These are phyloP conservation scores for Colletotrichum costaricense DNA, from an alignment of 2,329 filamentous ascomycete genomes.

Conservation along the genomic window DNA sequence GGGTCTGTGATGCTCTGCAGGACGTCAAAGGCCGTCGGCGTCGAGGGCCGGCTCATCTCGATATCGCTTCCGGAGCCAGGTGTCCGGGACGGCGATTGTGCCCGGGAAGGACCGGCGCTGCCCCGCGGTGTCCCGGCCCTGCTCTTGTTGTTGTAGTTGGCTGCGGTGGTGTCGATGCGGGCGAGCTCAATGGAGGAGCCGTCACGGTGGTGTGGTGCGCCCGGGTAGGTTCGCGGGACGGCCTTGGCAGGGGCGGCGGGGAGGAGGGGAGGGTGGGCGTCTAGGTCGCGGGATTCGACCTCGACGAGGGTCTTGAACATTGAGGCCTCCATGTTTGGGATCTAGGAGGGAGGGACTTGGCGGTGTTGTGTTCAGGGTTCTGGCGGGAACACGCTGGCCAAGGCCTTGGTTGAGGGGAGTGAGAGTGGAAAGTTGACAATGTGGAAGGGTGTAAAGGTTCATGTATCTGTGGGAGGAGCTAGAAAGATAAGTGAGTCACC, in stretches of 20 bases:
- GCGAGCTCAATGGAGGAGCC: constrained; percentile 43
- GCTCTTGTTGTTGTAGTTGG: constrained; percentile 3
- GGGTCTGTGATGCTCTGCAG: constrained; percentile 69
- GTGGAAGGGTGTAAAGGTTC: not conserved
- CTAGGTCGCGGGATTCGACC: constrained; percentile 42
- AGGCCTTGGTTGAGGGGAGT: not conserved
- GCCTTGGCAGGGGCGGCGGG: constrained; percentile 47
- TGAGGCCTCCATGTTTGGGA: constrained; percentile 46
- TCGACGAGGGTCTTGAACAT: constrained; percentile 47
- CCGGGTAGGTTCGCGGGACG: constrained; percentile 52
- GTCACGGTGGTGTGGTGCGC: constrained; percentile 47
- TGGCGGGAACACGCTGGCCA: not conserved
- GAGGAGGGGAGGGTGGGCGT: constrained; percentile 37
- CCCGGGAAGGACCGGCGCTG: not conserved
- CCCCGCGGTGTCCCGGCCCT: not conserved
- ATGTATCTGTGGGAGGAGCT: not conserved
- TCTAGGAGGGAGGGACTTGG: not conserved
- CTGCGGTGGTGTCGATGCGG: constrained; percentile 32
- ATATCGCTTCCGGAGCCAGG: constrained; percentile 45
- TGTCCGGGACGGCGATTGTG: constrained; percentile 17
- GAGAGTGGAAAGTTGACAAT: not conserved
- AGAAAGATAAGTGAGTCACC: not conserved
- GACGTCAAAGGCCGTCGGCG: constrained; percentile 57
- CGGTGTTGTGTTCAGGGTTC: not conserved
- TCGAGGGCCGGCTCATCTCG: constrained; percentile 66